Evolutionary conservation across 108 stramenopile species (phyloP).

Genomic region (Cyclotella atomus): DNA sequence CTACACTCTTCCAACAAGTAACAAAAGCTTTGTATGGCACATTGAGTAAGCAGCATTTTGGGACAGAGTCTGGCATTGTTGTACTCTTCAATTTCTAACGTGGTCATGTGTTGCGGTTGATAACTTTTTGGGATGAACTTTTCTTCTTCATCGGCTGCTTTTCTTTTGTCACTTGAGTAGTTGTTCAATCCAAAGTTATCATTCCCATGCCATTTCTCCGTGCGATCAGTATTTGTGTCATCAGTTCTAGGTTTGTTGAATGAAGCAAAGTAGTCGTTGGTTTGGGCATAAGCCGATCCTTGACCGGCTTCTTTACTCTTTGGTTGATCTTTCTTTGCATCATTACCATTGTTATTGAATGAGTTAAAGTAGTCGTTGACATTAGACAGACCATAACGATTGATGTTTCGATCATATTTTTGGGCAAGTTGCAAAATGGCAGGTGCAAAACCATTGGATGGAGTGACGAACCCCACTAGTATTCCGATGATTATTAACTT

Average conservation of each 20-base stretch:
- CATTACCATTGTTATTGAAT: neutral
- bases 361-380: neutral
- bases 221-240: neutral
- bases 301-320: neutral
- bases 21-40: conserved; percentile 83
- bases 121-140: neutral
- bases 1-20: conserved; percentile 67
- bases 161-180: neutral
- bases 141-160: neutral
- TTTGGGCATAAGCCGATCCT: conserved; percentile 13
- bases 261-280: conserved; percentile 40
- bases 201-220: neutral
- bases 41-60: conserved; percentile 71
- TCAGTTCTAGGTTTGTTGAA: conserved; percentile 15
- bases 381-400: neutral
- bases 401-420: neutral
- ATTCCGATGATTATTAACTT: neutral
- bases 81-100: conserved; percentile 28
- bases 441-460: neutral
- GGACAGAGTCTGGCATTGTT: conserved; percentile 46
- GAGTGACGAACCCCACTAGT: neutral
- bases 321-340: neutral
- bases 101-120: neutral
- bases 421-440: neutral
- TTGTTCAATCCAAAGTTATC: conserved; percentile 9